These are phyloP conservation scores for Oehlia diaphana DNA, from an alignment of 192 early-diverging fungal species.

Conservation along the genomic window DNA sequence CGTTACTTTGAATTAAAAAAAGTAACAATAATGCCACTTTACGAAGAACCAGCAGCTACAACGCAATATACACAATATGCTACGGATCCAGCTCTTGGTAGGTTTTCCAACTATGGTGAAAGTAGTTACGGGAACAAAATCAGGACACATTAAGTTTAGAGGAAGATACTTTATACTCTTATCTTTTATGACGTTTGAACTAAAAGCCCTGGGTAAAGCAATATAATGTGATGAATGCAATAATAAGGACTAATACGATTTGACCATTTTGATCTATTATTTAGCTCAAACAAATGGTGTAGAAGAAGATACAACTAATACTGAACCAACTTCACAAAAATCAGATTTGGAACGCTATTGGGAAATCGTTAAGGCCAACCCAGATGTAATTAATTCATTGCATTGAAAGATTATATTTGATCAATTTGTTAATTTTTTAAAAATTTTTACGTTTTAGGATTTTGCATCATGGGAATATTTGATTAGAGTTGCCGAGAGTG, in stretches of 20 bases:
- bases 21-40: background rate
- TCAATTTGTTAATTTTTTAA: background rate
- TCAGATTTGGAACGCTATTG: constrained; percentile 58
- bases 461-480: constrained; percentile 72
- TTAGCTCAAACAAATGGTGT: constrained; percentile 24
- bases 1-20: background rate
- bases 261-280: background rate
- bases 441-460: constrained; percentile 35
- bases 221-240: background rate
- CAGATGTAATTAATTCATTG: constrained; percentile 36
- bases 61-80: constrained; percentile 10
- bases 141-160: background rate
- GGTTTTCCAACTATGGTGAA: background rate
- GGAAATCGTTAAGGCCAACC: constrained; percentile 55
- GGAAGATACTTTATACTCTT: background rate
- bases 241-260: background rate
- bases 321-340: constrained; percentile 19
- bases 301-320: background rate
- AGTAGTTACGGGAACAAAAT: background rate
- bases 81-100: background rate
- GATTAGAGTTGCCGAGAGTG: constrained; percentile 56
- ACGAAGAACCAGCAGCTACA: constrained; percentile 18
- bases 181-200: background rate
- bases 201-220: background rate
- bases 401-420: background rate